These are phyloP conservation scores for Tylopilus plumbeoviolaceoides DNA, from an alignment of 768 basidiomycete genomes.

Conservation along the genomic window DNA sequence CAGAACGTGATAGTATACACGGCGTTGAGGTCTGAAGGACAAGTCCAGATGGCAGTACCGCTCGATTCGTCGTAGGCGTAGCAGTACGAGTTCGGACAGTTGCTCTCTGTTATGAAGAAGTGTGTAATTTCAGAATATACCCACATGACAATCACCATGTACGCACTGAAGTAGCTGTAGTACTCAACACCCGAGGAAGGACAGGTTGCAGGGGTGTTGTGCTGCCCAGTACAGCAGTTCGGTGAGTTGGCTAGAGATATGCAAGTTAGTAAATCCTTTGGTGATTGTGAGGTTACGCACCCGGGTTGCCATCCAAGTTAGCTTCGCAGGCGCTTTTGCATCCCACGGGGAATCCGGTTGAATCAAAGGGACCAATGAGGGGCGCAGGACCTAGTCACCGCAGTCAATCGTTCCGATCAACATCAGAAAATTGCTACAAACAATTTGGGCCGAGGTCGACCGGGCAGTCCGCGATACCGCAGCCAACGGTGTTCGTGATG, in stretches of 20 bases:
- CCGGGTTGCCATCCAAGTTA: conserved; percentile 31
- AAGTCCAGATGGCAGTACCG: conserved; percentile 45
- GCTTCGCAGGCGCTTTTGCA: conserved; percentile 57
- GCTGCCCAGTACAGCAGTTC: conserved; percentile 61
- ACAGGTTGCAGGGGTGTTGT: conserved; percentile 51
- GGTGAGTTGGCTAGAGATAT: conserved; percentile 44
- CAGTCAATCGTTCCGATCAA: neutral
- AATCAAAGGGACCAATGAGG: conserved; percentile 51
- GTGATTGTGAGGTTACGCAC: conserved; percentile 15
- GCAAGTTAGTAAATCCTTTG: neutral
- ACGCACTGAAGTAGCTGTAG: conserved; percentile 46
- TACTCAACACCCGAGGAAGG: conserved; percentile 42
- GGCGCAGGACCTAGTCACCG: conserved; percentile 40
- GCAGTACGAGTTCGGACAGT: conserved; percentile 45
- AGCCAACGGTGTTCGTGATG: conserved; percentile 54
- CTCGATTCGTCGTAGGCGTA: conserved; percentile 47
- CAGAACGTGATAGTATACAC: conserved; percentile 48
- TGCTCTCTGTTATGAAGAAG: conserved; percentile 28
- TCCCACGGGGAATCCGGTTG: conserved; percentile 52
- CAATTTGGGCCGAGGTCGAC: conserved; percentile 61
- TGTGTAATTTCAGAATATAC: neutral
- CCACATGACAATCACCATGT: neutral
- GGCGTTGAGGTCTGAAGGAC: conserved; percentile 31
- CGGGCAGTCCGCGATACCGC: conserved; percentile 52
- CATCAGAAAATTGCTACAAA: conserved; percentile 17